Evolutionary conservation across 2,329 filamentous ascomycete species (phyloP), one percentile per base, ranked within the genome.

Genomic region (Alternaria conjuncta): DNA sequence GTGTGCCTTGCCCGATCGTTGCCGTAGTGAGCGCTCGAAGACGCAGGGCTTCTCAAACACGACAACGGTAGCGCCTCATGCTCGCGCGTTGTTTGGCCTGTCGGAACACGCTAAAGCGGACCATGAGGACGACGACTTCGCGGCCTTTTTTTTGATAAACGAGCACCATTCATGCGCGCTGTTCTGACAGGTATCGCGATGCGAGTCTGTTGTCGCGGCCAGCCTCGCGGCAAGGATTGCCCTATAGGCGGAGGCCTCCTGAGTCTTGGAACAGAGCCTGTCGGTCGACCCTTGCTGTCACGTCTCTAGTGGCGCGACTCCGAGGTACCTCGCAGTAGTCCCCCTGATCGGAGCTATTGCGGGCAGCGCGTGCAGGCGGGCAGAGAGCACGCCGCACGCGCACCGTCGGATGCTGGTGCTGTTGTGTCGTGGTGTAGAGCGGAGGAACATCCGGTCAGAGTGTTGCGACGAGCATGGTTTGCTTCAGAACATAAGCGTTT

Each of bases 141-240:
- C 47, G 23, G 32, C 55, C 65, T 74, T 70, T 41, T 41, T 41
- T 68, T 75, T 71, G 71, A 73, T 71, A 69, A 65, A 66, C 69
- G 60, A 71, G 55, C 61, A 55, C 61, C 58, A 51, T 75, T 75
- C 60, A 77, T 78, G 75, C 63, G 74, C 73, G 69, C 71, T 64
- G 57, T 66, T 71, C 67, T 69, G 71, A 71, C 69, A 67, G 55
- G 55, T 60, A 43, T 65, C 47, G 66, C 64, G 64, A 61, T 68
- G 49, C 30, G 64, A 23, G 36, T 43, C n/a, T 25, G 36, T 28
- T 43, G 20, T 45, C 28, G 55, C 59, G 63, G 69, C 65, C 59
- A 67, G 63, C 55, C 62, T 70, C 66, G 70, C 64, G 61, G 64
- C 70, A 65, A 70, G 70, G 73, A 69, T 64, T 63, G 54, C 65